phyloP scores from a whole-genome alignment of 371 early-diverging fungal species.

The Apophysomyces elegans region DNA sequence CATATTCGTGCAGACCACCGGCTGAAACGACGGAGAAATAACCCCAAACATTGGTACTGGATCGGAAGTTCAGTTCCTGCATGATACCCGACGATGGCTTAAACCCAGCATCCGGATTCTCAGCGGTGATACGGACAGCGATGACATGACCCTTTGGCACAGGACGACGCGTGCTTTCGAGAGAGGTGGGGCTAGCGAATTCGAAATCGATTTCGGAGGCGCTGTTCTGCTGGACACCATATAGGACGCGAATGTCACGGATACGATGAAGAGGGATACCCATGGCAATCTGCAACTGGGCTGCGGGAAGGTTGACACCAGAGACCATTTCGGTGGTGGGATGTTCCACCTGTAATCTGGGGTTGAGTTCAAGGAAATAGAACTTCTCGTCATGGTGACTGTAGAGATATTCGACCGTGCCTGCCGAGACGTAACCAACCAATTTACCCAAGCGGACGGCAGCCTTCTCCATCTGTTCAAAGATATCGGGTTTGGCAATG shows the following conservation, averaged over 20 bases:
- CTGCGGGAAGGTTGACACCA: slow-evolving; percentile 97
- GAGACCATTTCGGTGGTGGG: slow-evolving; percentile 99
- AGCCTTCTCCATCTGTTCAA: slow-evolving; percentile 94
- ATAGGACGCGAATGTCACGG: slow-evolving; percentile 93
- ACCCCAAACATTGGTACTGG: slow-evolving; percentile 96
- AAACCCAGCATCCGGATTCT: slow-evolving; percentile 99
- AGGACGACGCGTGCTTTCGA: slow-evolving; percentile 88
- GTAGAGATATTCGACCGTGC: slow-evolving; percentile 98
- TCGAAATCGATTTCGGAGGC: slow-evolving; percentile 94
- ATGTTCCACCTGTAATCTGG: slow-evolving; percentile 99
- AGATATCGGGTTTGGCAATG: slow-evolving; percentile 83
- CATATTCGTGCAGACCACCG: slow-evolving; percentile 97
- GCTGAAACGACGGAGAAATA: slow-evolving; percentile 96
- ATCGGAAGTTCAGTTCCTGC: slow-evolving; percentile 94
- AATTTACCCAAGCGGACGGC: slow-evolving; percentile 93
- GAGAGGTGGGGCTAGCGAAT: slow-evolving; percentile 74
- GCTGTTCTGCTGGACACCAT: slow-evolving; percentile 84
- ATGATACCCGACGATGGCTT: slow-evolving; percentile 96
- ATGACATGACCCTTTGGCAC: slow-evolving; percentile 97
- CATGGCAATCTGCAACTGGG: slow-evolving; percentile 98
- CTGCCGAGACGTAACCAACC: slow-evolving; percentile 96
- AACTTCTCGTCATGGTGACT: slow-evolving; percentile 83
- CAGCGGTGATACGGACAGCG: slow-evolving; percentile 98
- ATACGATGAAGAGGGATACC: slow-evolving; percentile 95
- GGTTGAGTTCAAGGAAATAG: slow-evolving; percentile 98